Conservation (phyloP, 768 basidiomycete genomes). For the Suillus sp. region DNA sequence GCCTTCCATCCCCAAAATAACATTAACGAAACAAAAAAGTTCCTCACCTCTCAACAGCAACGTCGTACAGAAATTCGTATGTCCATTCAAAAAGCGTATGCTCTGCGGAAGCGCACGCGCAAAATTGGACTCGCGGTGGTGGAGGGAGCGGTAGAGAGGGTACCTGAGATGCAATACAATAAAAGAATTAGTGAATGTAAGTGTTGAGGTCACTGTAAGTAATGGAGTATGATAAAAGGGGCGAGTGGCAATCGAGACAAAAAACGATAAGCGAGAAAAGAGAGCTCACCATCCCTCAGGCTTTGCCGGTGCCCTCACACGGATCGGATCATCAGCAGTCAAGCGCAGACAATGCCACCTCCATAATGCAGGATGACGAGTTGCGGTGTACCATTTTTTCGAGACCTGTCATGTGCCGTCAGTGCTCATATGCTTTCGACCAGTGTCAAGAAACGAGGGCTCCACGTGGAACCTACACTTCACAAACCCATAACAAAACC, state of each 20-base stretch:
- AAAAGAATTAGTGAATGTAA: neutral
- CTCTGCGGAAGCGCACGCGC: constrained; percentile 71
- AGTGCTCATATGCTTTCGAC: constrained; percentile 3
- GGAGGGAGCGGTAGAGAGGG: constrained; percentile 75
- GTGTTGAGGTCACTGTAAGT: neutral
- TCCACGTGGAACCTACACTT: neutral
- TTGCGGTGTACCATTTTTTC: constrained; percentile 41
- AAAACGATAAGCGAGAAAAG: constrained; percentile 10
- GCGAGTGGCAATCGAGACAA: neutral
- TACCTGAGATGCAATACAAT: constrained; percentile 39
- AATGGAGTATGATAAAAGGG: neutral
- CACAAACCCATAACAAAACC: neutral
- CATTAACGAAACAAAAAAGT: neutral
- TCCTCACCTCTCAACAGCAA: constrained; percentile 59
- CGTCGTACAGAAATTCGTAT: constrained; percentile 88
- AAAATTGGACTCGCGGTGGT: constrained; percentile 88
- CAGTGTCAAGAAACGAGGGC: neutral
- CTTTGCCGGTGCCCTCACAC: constrained; percentile 58
- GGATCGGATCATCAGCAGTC: constrained; percentile 71
- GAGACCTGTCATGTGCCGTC: constrained; percentile 36
- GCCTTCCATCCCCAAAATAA: neutral
- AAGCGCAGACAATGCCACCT: constrained; percentile 72
- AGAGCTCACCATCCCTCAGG: constrained; percentile 72
- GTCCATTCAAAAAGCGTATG: constrained; percentile 77
- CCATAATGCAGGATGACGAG: constrained; percentile 74